A percentile compares a stretch with the other conserved stretches of the same genome.
Conservation (phyloP, 768 basidiomycete genomes). For the Mycena chlorophos region DNA sequence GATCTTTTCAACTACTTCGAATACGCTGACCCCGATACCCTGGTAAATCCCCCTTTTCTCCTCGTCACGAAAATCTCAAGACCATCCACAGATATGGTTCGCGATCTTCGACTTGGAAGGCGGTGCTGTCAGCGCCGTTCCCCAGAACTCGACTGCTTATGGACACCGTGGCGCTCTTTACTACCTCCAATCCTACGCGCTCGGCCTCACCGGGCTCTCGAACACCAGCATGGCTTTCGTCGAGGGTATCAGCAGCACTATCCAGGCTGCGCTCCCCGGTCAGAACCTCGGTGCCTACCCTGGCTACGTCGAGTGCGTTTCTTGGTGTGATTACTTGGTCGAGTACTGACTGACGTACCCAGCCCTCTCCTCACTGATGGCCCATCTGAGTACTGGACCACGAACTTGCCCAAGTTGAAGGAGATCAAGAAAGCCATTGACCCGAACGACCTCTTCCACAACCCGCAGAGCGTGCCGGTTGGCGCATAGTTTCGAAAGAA, state of each 20-base stretch:
- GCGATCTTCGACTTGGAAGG: slow-evolving; percentile 22
- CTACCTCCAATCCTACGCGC: slow-evolving; percentile 19
- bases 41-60: slow-evolving; percentile 3
- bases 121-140: slow-evolving; percentile 19
- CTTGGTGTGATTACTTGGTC: background rate
- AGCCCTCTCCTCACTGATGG: slow-evolving; percentile 19
- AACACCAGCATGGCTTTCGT: slow-evolving; percentile 12
- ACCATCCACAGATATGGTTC: slow-evolving; percentile 19
- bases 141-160: slow-evolving; percentile 20
- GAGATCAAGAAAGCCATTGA: slow-evolving; percentile 18
- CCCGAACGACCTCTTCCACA: slow-evolving; percentile 17
- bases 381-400: slow-evolving; percentile 18
- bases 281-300: slow-evolving; percentile 19
- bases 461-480: slow-evolving; percentile 15
- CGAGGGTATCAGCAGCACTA: slow-evolving; percentile 6
- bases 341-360: background rate
- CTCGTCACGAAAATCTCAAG: background rate
- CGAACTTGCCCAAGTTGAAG: slow-evolving; percentile 16
- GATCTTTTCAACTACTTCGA: slow-evolving; percentile 18
- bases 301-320: slow-evolving; percentile 22
- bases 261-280: slow-evolving; percentile 16
- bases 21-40: slow-evolving; percentile 17
- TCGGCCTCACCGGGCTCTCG: slow-evolving; percentile 14
- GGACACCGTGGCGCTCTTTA: slow-evolving; percentile 20
- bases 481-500: too few species aligned